phyloP scores from a whole-genome alignment of 169 alveolate species.

The Blepharisma undulans region DNA sequence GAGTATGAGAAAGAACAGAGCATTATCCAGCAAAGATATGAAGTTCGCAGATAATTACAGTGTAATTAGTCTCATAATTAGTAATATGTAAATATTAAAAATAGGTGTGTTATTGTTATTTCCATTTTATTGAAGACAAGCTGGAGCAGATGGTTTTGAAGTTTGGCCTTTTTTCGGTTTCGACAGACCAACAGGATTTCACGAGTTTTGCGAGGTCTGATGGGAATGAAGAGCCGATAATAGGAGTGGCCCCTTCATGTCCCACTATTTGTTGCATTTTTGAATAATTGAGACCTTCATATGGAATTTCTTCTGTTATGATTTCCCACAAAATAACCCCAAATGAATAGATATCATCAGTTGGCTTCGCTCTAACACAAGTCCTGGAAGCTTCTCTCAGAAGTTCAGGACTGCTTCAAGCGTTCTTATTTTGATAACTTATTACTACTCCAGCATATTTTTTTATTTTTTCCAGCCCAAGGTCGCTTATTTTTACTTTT shows the following conservation, averaged over 20 bases:
- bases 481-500: background rate
- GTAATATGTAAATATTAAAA: background rate
- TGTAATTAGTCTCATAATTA: background rate
- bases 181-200: constrained; percentile 25
- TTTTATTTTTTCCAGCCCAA: constrained; percentile 25
- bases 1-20: constrained; percentile 4
- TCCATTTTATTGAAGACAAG: background rate
- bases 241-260: background rate
- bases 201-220: background rate
- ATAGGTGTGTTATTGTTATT: background rate
- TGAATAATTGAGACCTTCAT: background rate
- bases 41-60: background rate
- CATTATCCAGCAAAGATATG: background rate
- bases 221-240: background rate
- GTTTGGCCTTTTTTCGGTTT: constrained; percentile 12
- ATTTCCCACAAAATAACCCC: constrained; percentile 34
- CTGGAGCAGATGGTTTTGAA: background rate
- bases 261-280: background rate
- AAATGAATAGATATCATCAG: constrained; percentile 22
- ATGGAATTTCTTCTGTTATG: constrained; percentile 7
- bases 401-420: constrained; percentile 28
- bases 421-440: background rate
- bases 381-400: background rate
- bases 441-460: background rate
- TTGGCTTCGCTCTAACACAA: background rate